These are phyloP conservation scores for Neurospora discreta DNA, from an alignment of 495 filamentous ascomycete genomes.

Conservation along the genomic window DNA sequence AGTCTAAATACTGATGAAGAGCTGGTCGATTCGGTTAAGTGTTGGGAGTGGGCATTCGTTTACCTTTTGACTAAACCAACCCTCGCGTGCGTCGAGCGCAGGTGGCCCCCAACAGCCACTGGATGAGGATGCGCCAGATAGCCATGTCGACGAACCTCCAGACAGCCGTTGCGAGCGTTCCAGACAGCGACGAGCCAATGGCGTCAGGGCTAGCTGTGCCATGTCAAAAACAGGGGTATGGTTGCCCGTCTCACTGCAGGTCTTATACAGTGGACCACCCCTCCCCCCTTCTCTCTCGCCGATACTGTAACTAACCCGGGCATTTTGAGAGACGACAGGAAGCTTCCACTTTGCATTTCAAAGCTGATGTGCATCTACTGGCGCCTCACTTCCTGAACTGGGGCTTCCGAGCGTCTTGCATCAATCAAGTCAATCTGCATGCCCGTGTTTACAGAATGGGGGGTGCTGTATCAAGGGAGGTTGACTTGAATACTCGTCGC, in stretches of 20 bases:
- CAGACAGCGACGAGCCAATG: constrained; percentile 18
- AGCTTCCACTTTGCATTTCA: neutral
- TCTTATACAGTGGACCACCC: constrained; percentile 2
- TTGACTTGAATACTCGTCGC: neutral
- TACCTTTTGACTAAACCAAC: neutral
- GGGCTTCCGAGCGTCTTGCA: neutral
- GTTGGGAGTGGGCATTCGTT: neutral
- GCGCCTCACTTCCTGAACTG: neutral
- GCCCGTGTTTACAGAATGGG: neutral
- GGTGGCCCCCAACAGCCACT: constrained; percentile 7
- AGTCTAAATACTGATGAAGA: neutral
- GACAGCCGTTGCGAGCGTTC: constrained; percentile 10
- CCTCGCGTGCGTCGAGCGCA: neutral
- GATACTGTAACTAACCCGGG: neutral
- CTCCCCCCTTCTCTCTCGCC: neutral
- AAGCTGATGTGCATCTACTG: neutral
- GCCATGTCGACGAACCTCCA: constrained; percentile 13
- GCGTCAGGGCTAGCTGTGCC: constrained; percentile 1
- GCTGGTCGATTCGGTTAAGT: neutral
- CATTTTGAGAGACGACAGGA: neutral
- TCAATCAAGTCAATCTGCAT: neutral
- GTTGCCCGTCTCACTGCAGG: constrained; percentile 3
- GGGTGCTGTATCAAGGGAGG: neutral
- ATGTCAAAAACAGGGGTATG: constrained; percentile 13
- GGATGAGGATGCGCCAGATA: constrained; percentile 23